A percentile compares a stretch with the other conserved stretches of the same genome.
phyloP scores from a whole-genome alignment of 331 rosid genomes.

The Acacia pycnantha region DNA sequence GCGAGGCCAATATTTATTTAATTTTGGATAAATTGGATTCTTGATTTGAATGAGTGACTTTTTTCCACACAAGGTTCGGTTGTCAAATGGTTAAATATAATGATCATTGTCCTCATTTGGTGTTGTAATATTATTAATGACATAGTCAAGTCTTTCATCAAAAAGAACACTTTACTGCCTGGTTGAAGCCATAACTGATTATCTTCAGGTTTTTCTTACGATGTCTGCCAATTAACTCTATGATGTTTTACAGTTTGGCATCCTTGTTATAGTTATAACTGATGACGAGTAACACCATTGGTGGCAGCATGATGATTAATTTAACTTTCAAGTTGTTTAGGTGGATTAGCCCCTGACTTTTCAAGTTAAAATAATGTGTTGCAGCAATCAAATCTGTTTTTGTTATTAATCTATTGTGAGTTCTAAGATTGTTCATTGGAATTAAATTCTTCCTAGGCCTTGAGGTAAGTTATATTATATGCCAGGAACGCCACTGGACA shows the following conservation, averaged over 20 bases:
- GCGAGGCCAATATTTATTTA: neutral
- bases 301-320: neutral
- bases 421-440: slow-evolving; percentile 8
- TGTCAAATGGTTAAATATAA: neutral
- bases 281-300: neutral
- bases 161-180: neutral
- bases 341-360: neutral
- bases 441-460: slow-evolving; percentile 11
- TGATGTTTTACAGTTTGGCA: neutral
- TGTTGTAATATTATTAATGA: neutral
- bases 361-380: slow-evolving; percentile 11
- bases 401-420: slow-evolving; percentile 6
- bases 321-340: neutral
- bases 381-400: neutral
- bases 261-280: neutral
- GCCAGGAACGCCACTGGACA: slow-evolving; percentile 95
- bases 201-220: neutral
- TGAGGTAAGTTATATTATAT: slow-evolving; percentile 27
- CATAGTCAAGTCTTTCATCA: neutral
- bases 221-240: neutral
- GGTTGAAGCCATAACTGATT: neutral
- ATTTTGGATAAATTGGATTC: neutral
- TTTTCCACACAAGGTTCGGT: neutral
- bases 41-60: neutral
- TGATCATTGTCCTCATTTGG: neutral